Evolutionary conservation across 1,284 basidiomycete species (phyloP), one percentile per base, ranked within the genome.

Genomic region (Leccinum huronense): DNA sequence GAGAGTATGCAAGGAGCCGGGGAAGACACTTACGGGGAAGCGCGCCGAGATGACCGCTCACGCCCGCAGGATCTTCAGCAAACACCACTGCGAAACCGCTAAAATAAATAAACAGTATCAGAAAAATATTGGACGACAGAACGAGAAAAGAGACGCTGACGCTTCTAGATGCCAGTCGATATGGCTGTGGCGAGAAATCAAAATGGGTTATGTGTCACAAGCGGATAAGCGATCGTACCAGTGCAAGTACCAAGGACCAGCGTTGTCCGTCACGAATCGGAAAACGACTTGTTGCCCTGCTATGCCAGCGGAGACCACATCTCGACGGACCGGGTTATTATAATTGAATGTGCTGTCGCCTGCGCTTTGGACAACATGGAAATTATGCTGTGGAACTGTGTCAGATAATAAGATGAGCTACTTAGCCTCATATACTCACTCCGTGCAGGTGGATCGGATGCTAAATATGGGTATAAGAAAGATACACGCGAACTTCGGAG

Each of bases 171-270:
- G 51, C 51, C 51, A 53, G 51, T 53, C 51, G 8, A 53, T 53
- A 16, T 53, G 51, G 51, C 51, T 53, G 27, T 16, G 16, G 10
- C 13, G 23, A 53, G 51, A 27, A 53, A 27, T 53, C 19, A 53
- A 3, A 53, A 30, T 53, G 4, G 51, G 14, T 53, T 16, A 16
- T 53, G 48, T 51, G 14, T 53, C 27, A 53, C 8, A 16, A 53
- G 51, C 23, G 14, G 27, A 30, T 30, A 53, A 27, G 8, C 27
- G 23, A 53, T 27, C 51, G 27, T 30, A 53, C 51, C 51, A 53
- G 27, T 53, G 54, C 31, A 56, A 56, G 63, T 81, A 77, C 81
- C 81, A 82, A 34, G 78, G 73, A 3, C 79, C 78, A 1, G 74
- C 48, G 51, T 80, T 80, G 58, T 80, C 73, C 1, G 79, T 77